A percentile compares a stretch with the other conserved stretches of the same genome.
Evolutionary conservation across 2,329 filamentous ascomycete genomes (phyloP).

Genomic region (Pseudopyricularia cyperi): DNA sequence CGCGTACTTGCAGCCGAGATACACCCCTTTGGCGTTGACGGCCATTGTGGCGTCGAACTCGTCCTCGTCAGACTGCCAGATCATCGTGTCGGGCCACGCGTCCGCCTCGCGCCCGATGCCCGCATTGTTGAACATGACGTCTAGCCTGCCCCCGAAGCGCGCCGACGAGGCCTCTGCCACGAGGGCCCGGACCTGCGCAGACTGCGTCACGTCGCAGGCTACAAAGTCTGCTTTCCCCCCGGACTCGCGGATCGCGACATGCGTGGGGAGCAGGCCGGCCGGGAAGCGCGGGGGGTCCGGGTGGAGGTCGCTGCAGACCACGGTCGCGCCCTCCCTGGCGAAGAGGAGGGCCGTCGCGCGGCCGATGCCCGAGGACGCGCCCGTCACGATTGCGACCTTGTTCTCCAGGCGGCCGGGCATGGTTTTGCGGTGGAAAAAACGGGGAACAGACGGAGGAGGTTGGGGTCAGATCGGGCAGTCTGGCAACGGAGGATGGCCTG

Average conservation of each 20-base stretch:
- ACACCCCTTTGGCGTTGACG: slow-evolving; percentile 36
- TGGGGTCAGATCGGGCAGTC: too few relatives aligned
- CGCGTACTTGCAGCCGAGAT: slow-evolving; percentile 14
- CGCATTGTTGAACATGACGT: slow-evolving; percentile 26
- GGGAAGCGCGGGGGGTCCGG: slow-evolving; percentile 28
- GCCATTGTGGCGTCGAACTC: slow-evolving; percentile 35
- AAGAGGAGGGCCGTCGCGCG: slow-evolving; percentile 34
- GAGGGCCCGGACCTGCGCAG: slow-evolving; percentile 13
- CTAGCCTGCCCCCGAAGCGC: slow-evolving; percentile 18
- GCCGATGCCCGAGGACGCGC: slow-evolving; percentile 41
- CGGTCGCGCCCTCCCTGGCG: slow-evolving; percentile 9
- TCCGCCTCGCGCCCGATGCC: slow-evolving; percentile 9
- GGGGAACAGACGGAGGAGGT: too few relatives aligned
- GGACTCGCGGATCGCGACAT: not conserved
- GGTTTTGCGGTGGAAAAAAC: too few relatives aligned
- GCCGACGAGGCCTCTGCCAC: slow-evolving; percentile 17
- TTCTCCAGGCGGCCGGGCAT: slow-evolving; percentile 24
- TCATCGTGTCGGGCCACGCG: slow-evolving; percentile 3
- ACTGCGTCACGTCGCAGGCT: slow-evolving; percentile 23
- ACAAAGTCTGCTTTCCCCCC: slow-evolving; percentile 22
- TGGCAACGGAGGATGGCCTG: too few relatives aligned
- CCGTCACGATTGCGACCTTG: slow-evolving; percentile 45
- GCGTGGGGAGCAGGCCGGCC: slow-evolving; percentile 10
- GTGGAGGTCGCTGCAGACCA: slow-evolving; percentile 32
- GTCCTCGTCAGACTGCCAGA: slow-evolving; percentile 22